Evolutionary conservation across 225 moss, liverwort and hornwort genomes (phyloP), one percentile per base, ranked within the genome.

Genomic region (Neckera pumila): DNA sequence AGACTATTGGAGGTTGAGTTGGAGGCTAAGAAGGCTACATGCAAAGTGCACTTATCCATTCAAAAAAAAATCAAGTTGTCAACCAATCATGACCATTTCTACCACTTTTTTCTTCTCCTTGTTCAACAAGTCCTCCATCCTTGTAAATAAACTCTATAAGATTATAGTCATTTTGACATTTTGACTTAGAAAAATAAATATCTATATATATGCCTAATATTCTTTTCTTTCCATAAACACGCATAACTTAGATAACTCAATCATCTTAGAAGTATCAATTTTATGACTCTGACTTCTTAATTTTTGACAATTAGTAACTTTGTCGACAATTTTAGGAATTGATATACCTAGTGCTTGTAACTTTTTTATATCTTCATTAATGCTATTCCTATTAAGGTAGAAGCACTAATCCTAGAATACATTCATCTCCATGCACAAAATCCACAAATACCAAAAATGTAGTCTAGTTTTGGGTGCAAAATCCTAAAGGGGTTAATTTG

Each of bases 241-340:
- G 34, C 18, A 64, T 64, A 5, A 18, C 64, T 34, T 3, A 64
- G 3, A 21, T n/a, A 21, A 21, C n/a, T 66, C 11, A 66, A 11
- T 66, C 6, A 66, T 66, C 36, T 36, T 36, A 20, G 11, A 36
- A 36, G 3, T 66, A 11, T 66, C n/a, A 38, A 38, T 69, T n/a
- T 19, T 69, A 13, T 3, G 2, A n/a, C 6, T 21, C 3, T n/a
- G 0, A 2, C 3, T 67, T 38, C n/a, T 22, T 69, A 5, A 36
- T n/a, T 69, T 38, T 22, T 12, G 7, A 38, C 23, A 23, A 8
- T 69, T 23, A 40, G 11, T 69, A 13, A 38, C 0, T 38, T 40
- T 69, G 23, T 69, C 14, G 11, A 40, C 1, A 69, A 23, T 38
- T 69, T 23, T 69, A 13, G 23, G 4, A 69, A 38, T 38, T 38